Conservation (phyloP, 140 eudicot genomes). For the Artemisia princeps region DNA sequence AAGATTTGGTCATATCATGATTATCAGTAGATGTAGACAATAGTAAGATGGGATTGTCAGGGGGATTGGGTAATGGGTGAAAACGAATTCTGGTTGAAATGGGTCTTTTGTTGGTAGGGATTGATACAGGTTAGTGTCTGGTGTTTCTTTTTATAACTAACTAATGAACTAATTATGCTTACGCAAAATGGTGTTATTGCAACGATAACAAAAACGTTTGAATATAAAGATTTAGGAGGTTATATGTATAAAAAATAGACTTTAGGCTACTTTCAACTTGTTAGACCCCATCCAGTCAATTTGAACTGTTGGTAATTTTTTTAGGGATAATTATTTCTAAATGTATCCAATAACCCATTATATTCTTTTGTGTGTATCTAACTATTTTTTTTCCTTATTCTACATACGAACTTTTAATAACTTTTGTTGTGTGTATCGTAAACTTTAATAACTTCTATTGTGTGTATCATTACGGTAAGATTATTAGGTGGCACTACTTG, state of each 20-base stretch:
- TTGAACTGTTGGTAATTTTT: neutral
- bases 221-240: neutral
- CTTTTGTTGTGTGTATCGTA: too few relatives aligned
- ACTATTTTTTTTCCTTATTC: too few relatives aligned
- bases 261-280: neutral
- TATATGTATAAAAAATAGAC: neutral
- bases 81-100: neutral
- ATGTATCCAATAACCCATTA: too few relatives aligned
- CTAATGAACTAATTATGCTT: too few relatives aligned
- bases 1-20: constrained; percentile 1
- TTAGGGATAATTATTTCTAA: neutral
- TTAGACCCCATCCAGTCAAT: neutral
- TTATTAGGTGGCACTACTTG: too few relatives aligned
- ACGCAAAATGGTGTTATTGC: too few relatives aligned
- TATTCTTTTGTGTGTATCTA: too few relatives aligned
- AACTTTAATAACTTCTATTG: too few relatives aligned
- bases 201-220: too few relatives aligned
- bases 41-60: neutral
- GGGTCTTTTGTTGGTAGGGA: neutral
- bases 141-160: too few relatives aligned
- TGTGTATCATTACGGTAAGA: too few relatives aligned
- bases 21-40: neutral
- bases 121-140: neutral
- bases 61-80: neutral
- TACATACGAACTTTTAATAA: too few relatives aligned